Base-by-base conservation (phyloP, 495 filamentous ascomycete species). In the Neurospora sp. region DNA sequence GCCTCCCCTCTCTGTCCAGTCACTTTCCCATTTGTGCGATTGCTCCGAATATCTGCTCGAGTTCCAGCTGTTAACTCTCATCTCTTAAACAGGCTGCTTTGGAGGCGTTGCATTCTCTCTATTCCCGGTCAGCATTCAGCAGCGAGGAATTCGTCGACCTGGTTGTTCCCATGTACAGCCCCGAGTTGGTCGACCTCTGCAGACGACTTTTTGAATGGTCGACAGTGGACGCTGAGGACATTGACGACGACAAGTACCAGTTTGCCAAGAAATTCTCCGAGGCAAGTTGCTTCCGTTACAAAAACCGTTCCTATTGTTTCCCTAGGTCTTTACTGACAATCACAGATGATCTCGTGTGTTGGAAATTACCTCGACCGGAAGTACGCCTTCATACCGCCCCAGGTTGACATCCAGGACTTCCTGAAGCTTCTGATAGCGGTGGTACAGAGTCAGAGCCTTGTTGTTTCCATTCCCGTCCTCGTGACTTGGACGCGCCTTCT, bases 251-350 rank as follows among this genome's bases (percentile, higher is more conserved):
- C 73, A 95, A 93, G 79, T 98, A 99, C 78, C 87, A 92, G 41
- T 89, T 98, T 75, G 89, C 91, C 27, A 98, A 98, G 83, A 97
- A 94, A 82, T 88, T 98, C 44, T 94, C 95, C 5, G 96, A 98
- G 89, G 93, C 93, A 84, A 78, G 80, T 73, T 39, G 39, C 12
- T 38, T 16, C 38, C 31, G 47, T 16, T 40, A 45, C 71, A 7
- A 8, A 61, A 61, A 6, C 53, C 53, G 53, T 22, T 3, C 53
- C 22, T 3, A 31, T 40, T 16, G 68, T 22, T 59, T 27, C 45
- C 27, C 47, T 71, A 59, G 44, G 73, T n/a, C 31, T 40, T 68
- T 73, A 65, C 76, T 83, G 69, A 81, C 73, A 74, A 45, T 41
- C 69, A 39, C 70, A 95, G 92, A 89, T 96, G 84, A 85, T 97